A percentile compares a stretch with the other conserved stretches of the same genome.
Conservation (phyloP, 2,329 filamentous ascomycete genomes). For the Alternaria novae-zelandiae region DNA sequence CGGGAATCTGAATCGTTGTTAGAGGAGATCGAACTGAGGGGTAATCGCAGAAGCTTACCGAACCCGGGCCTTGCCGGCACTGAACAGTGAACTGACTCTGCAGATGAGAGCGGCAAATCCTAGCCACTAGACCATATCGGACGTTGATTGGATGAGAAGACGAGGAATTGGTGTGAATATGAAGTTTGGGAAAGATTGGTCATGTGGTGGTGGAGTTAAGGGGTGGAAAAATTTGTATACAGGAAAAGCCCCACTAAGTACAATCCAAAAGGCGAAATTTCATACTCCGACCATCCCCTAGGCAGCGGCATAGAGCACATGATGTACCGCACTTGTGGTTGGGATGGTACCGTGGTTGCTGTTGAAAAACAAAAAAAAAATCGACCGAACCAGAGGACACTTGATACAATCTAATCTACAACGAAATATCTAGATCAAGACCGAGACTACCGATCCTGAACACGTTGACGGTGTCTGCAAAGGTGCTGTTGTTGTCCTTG, state of each 20-base stretch:
- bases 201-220: background rate
- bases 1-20: background rate
- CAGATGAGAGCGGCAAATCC: constrained; percentile 1
- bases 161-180: background rate
- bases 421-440: background rate
- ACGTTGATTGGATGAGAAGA: background rate
- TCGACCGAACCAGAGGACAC: too few relatives aligned
- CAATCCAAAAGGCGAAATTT: background rate
- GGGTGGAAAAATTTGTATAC: background rate
- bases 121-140: constrained; percentile 3
- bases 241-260: background rate
- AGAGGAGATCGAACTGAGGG: background rate
- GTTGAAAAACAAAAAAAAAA: too few relatives aligned
- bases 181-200: background rate
- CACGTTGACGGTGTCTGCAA: constrained; percentile 44
- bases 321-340: too few relatives aligned
- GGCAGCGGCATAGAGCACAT: too few relatives aligned
- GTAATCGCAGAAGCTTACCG: background rate
- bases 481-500: constrained; percentile 57
- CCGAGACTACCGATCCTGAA: constrained; percentile 32
- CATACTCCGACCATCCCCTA: too few relatives aligned
- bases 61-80: constrained; percentile 3
- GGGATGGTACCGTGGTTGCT: too few relatives aligned
- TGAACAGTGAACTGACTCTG: constrained; percentile 1
- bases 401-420: background rate